Base-by-base conservation (phyloP, 768 basidiomycete genomes). In the Leccinum barrowsii region DNA sequence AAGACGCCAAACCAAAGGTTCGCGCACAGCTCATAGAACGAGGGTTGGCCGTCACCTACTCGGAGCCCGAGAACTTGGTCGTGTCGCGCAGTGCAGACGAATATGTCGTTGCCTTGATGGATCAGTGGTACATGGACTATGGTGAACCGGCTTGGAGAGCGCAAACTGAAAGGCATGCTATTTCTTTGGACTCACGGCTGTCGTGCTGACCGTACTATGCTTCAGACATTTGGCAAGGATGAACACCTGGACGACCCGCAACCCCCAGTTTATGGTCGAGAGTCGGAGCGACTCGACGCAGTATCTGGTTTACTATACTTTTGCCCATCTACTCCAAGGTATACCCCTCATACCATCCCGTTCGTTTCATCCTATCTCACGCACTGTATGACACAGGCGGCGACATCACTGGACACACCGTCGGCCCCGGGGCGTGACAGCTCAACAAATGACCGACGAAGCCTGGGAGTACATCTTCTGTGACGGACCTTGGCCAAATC, bases 101-200 rank as follows among this genome's bases (percentile, higher is more conserved):
- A 75, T 98, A 96, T 76, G 91, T 98, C 19, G 94, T 98, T 59
- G 95, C 95, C 4, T 77, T 99, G 64, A 95, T 94, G 85, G 97
- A 99, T 71, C 97, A 99, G 74, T 99, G 96, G 94, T 99, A 98
- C 74, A 75, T 98, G 73, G 94, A 98, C 74, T 99, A 98, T 66
- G 97, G 96, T 65, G 94, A 98, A 77, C 73, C 84, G 1, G 70
- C 73, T n/a, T 99, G 97, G 97, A 90, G 87, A 72, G 83, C 81
- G 17, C 82, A 91, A 67, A 85, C 92, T 5, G 90, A 94, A 72
- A 86, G 80, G 93, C 92, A 68, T 53, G 86, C 80, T 2, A 42
- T 57, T 28, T 52, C 37, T 17, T 37, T 52, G 11, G 22, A 30
- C 12, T 58, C 42, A 49, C n/a, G 12, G 34, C 50, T 28, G 35